phyloP scores from a whole-genome alignment of 345 rosid species.

The Salix exigua region DNA sequence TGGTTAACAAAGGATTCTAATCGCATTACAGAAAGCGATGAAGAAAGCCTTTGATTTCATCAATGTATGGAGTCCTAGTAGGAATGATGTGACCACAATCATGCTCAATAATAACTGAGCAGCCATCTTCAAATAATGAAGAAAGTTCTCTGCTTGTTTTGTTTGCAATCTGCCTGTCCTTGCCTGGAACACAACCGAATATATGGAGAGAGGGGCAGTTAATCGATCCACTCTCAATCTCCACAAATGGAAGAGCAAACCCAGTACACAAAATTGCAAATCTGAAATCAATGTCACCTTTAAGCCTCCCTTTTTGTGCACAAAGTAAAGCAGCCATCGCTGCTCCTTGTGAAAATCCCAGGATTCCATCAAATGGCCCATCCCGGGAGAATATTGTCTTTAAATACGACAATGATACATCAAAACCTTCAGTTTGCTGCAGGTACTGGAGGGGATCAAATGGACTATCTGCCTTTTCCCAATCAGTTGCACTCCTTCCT shows the following conservation, averaged over 20 bases:
- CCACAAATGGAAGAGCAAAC: slow-evolving; percentile 38
- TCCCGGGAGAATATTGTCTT: slow-evolving; percentile 38
- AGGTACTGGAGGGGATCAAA: slow-evolving; percentile 81
- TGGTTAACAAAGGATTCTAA: not conserved
- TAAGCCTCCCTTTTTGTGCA: slow-evolving; percentile 33
- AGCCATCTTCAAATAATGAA: slow-evolving; percentile 48
- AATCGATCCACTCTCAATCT: slow-evolving; percentile 32
- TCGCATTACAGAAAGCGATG: slow-evolving; percentile 47
- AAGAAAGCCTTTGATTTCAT: slow-evolving; percentile 63
- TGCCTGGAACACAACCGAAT: slow-evolving; percentile 59
- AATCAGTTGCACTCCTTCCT: slow-evolving; percentile 35
- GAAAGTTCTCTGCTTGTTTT: slow-evolving; percentile 61
- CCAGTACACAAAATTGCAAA: slow-evolving; percentile 85
- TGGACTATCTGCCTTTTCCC: slow-evolving; percentile 55
- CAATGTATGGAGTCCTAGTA: slow-evolving; percentile 63
- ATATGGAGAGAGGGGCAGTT: slow-evolving; percentile 86
- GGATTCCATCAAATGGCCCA: slow-evolving; percentile 94
- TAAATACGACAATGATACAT: slow-evolving; percentile 50
- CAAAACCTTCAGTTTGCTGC: slow-evolving; percentile 74
- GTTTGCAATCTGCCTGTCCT: slow-evolving; percentile 76
- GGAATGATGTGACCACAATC: slow-evolving; percentile 90
- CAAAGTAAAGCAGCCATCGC: slow-evolving; percentile 79
- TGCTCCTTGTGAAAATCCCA: slow-evolving; percentile 96
- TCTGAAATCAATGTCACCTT: slow-evolving; percentile 60
- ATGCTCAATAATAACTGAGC: slow-evolving; percentile 62